Conservation (phyloP, 208 protist species). For the Crithidia fasciculata region DNA sequence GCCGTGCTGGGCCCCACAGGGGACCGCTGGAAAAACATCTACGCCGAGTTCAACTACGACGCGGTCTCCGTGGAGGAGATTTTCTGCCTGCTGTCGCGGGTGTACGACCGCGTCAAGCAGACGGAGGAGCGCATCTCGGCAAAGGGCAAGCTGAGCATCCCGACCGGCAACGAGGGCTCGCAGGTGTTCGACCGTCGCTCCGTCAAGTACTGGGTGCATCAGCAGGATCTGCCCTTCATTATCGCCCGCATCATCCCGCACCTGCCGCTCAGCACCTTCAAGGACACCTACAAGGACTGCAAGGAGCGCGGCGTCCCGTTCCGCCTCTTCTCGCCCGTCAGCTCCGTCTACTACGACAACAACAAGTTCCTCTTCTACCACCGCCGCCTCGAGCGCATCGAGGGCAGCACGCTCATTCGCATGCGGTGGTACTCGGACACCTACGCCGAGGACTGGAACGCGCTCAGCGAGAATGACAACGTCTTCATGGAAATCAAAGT, state of each 20-base stretch:
- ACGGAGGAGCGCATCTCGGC: slow-evolving; percentile 69
- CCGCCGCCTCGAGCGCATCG: slow-evolving; percentile 79
- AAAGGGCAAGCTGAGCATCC: slow-evolving; percentile 56
- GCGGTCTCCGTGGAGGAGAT: slow-evolving; percentile 69
- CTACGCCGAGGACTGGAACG: slow-evolving; percentile 80
- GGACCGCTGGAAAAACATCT: slow-evolving; percentile 81
- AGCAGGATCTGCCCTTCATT: slow-evolving; percentile 88
- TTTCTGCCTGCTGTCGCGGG: slow-evolving; percentile 71
- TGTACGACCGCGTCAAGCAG: slow-evolving; percentile 79
- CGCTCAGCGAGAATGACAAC: slow-evolving; percentile 53
- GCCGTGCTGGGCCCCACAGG: slow-evolving; percentile 82
- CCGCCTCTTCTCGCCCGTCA: slow-evolving; percentile 75
- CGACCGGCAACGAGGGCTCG: slow-evolving; percentile 70
- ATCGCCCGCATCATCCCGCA: slow-evolving; percentile 90
- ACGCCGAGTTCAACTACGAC: slow-evolving; percentile 66
- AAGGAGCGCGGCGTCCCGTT: slow-evolving; percentile 66
- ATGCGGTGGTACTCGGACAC: slow-evolving; percentile 90
- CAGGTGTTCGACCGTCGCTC: slow-evolving; percentile 89
- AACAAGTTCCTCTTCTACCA: slow-evolving; percentile 87
- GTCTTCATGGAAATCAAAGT: slow-evolving; percentile 93
- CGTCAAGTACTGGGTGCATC: slow-evolving; percentile 91
- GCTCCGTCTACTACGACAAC: slow-evolving; percentile 92
- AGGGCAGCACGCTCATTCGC: slow-evolving; percentile 87
- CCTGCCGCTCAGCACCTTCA: slow-evolving; percentile 86
- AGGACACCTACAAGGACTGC: slow-evolving; percentile 77